Evolutionary conservation across 2,329 filamentous ascomycete genomes (phyloP).

Genomic region (Microdochium nivale): DNA sequence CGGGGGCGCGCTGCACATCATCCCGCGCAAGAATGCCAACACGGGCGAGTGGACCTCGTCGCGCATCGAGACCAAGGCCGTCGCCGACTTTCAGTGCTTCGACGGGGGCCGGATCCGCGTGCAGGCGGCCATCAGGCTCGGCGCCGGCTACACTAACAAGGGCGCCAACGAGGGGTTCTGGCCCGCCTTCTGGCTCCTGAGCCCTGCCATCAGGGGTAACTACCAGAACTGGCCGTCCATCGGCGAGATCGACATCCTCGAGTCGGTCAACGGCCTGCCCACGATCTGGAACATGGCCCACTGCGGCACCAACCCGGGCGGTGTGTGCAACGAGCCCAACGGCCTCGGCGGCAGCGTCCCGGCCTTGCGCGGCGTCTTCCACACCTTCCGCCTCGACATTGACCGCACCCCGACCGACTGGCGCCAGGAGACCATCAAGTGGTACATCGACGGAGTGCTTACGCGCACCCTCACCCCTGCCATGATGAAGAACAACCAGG

Average conservation of each 20-base stretch:
- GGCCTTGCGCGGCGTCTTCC: slow-evolving; percentile 20
- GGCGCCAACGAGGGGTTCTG: neutral
- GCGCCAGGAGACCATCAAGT: slow-evolving; percentile 21
- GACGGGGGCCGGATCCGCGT: neutral
- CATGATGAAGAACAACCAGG: slow-evolving; percentile 13
- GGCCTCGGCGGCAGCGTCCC: slow-evolving; percentile 18
- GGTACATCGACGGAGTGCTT: slow-evolving; percentile 22
- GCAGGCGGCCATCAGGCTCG: neutral
- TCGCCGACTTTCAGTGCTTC: neutral
- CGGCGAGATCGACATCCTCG: slow-evolving; percentile 37
- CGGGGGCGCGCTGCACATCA: neutral
- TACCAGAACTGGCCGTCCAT: slow-evolving; percentile 6
- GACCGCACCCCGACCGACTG: slow-evolving; percentile 19
- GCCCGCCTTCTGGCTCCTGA: neutral
- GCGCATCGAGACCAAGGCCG: neutral
- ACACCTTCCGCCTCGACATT: slow-evolving; percentile 22
- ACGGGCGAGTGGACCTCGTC: neutral
- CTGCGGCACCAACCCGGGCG: slow-evolving; percentile 29
- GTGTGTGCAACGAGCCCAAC: slow-evolving; percentile 30
- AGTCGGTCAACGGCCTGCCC: slow-evolving; percentile 28
- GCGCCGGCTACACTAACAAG: neutral
- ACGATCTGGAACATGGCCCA: slow-evolving; percentile 28
- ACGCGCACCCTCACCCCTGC: slow-evolving; percentile 17
- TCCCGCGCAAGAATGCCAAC: neutral
- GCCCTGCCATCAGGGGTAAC: neutral